These are phyloP conservation scores for Boletus vermiculosoides DNA, from an alignment of 768 basidiomycete genomes.

Conservation along the genomic window DNA sequence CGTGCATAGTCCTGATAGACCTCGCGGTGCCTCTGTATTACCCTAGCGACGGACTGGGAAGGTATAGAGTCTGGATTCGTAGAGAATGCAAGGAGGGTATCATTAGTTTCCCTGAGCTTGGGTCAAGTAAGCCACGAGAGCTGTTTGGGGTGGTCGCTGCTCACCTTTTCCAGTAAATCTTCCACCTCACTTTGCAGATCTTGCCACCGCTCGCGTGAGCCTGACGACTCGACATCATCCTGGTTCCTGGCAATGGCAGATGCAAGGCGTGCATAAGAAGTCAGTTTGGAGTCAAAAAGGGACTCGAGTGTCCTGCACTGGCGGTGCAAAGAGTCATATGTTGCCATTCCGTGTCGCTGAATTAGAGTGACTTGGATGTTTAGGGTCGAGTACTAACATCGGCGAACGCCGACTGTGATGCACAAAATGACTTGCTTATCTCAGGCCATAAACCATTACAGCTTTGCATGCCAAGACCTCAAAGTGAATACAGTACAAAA, in stretches of 20 bases:
- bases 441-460: background rate
- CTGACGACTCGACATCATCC: slow-evolving; percentile 65
- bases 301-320: slow-evolving; percentile 94
- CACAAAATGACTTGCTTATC: background rate
- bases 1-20: slow-evolving; percentile 84
- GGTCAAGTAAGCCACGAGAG: slow-evolving; percentile 9
- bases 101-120: slow-evolving; percentile 86
- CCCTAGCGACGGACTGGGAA: slow-evolving; percentile 82
- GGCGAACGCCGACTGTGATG: slow-evolving; percentile 21
- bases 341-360: slow-evolving; percentile 49
- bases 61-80: slow-evolving; percentile 61
- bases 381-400: background rate
- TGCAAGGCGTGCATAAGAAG: slow-evolving; percentile 85
- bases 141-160: slow-evolving; percentile 15
- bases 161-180: slow-evolving; percentile 81
- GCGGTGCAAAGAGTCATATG: slow-evolving; percentile 85
- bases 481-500: slow-evolving; percentile 18
- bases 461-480: background rate
- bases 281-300: slow-evolving; percentile 86
- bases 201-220: slow-evolving; percentile 70
- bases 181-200: slow-evolving; percentile 86
- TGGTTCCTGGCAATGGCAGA: slow-evolving; percentile 55
- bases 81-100: slow-evolving; percentile 68
- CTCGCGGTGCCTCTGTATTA: slow-evolving; percentile 88
- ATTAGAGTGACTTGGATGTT: background rate